Conservation (phyloP, 805 yeast species). For the Wickerhamiella cacticola region DNA sequence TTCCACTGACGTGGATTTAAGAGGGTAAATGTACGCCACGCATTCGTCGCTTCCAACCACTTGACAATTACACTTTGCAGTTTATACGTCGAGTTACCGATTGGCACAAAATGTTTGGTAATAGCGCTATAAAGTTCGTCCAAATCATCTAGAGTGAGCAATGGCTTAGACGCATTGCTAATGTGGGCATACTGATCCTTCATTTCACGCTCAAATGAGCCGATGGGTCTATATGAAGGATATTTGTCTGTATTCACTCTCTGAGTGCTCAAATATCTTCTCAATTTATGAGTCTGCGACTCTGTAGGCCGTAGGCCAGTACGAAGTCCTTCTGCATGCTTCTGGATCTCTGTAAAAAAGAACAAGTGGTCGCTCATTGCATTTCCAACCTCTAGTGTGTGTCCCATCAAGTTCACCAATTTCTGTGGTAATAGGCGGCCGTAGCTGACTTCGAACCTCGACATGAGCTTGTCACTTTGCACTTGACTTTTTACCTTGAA, state of each 20-base stretch:
- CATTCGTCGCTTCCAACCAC: slow-evolving; percentile 3
- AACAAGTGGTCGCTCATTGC: slow-evolving; percentile 8
- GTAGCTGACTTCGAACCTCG: slow-evolving; percentile 6
- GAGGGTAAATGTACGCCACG: slow-evolving; percentile 6
- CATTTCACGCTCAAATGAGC: slow-evolving; percentile 11
- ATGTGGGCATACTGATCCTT: slow-evolving; percentile 2
- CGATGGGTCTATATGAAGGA: not conserved
- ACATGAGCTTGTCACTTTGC: slow-evolving; percentile 6
- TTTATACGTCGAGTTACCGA: not conserved
- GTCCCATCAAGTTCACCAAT: not conserved
- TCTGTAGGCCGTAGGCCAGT: not conserved
- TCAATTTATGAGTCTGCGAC: slow-evolving; percentile 7
- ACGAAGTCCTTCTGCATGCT: not conserved
- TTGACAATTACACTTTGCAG: not conserved
- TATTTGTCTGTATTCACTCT: not conserved
- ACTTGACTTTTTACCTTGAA: not conserved
- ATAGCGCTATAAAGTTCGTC: slow-evolving; percentile 1
- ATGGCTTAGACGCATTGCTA: not conserved
- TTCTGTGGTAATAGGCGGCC: not conserved
- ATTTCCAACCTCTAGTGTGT: not conserved
- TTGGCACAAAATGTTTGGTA: not conserved
- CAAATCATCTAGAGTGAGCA: not conserved
- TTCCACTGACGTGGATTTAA: not conserved
- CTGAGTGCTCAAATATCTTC: slow-evolving; percentile 5
- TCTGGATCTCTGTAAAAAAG: slow-evolving; percentile 8